Evolutionary conservation across 768 basidiomycete genomes (phyloP), one percentile per base, ranked within the genome.

Genomic region (Tylopilus sp.): DNA sequence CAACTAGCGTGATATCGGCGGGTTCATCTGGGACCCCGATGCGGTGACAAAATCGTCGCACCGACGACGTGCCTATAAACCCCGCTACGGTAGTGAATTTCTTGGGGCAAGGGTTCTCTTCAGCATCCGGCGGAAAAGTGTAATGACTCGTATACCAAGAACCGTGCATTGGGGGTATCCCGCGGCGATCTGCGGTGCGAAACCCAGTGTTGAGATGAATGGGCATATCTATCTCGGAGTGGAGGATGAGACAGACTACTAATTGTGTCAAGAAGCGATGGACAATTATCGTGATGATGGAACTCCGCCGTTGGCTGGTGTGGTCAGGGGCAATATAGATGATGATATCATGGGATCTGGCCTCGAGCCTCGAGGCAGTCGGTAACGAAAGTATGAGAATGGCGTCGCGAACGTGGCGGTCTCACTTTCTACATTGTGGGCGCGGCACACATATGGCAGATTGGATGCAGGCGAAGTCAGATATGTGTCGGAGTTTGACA

Each of bases 401-500:
- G 35, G 28, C 46, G 23, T 58, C 48, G 45, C 23, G 18, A 50
- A 20, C 44, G 22, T 44, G 52, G 40, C 46, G 23, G 42, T 25
- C 30, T 20, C 38, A 39, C 49, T 30, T 41, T 35, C 42, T 38
- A 44, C 55, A 53, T 54, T 55, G 54, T 35, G 35, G 48, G 38
- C 33, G 21, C 30, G 43, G 47, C 40, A 33, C 40, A 33, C 33
- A 28, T 28, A 28, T 28, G 3, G 3, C 28, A 20, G n/a, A 20
- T 39, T 33, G 40, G 20, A 2, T 39, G 40, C 18, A 56, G 40
- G 33, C 48, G 46, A 52, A 30, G 17, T 39, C 46, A 25, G 57
- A 55, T 41, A 41, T 47, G 31, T 13, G 31, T 31, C 59, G 58
- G 59, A 47, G 53, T 57, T 50, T 28, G 36, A 12, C 36, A 23